Percentiles rank a stretch among this genome's conserved stretches.
Conservation (phyloP, 495 filamentous ascomycete genomes). For the Arthonia radiata region DNA sequence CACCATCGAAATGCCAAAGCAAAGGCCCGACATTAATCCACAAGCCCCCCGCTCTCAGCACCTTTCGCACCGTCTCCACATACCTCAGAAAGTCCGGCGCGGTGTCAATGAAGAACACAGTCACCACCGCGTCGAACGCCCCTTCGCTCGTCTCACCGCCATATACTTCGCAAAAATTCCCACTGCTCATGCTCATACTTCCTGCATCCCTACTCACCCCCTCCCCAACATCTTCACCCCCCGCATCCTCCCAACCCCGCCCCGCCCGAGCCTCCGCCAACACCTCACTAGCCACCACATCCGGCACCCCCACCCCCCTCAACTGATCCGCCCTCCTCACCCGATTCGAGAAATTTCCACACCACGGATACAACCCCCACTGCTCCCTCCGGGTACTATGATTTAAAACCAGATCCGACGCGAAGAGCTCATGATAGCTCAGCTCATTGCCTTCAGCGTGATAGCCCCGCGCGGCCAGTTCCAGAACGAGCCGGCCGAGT, state of each 20-base stretch:
- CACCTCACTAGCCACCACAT: conserved; percentile 40
- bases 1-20: conserved; percentile 55
- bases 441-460: conserved; percentile 79
- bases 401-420: conserved; percentile 71
- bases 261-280: conserved; percentile 15
- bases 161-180: conserved; percentile 66
- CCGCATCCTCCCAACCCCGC: conserved; percentile 6
- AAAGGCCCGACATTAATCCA: conserved; percentile 82
- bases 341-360: conserved; percentile 61
- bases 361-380: conserved; percentile 48
- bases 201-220: conserved; percentile 7
- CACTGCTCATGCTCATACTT: conserved; percentile 63
- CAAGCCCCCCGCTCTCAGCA: conserved; percentile 51
- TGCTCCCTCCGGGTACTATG: conserved; percentile 24
- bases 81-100: conserved; percentile 81
- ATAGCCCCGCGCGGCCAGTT: conserved; percentile 54
- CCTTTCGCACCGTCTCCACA: conserved; percentile 54
- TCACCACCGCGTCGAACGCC: conserved; percentile 56
- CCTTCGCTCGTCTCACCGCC: conserved; percentile 27
- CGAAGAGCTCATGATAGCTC: conserved; percentile 76
- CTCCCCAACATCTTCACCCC: conserved; percentile 22
- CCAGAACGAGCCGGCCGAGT: conserved; percentile 65
- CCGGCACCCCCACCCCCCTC: conserved; percentile 41
- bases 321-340: conserved; percentile 43
- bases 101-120: conserved; percentile 91